A percentile compares a stretch with the other conserved stretches of the same genome.
Evolutionary conservation across 2,329 filamentous ascomycete genomes (phyloP).

Genomic region (Hortaea werneckii): DNA sequence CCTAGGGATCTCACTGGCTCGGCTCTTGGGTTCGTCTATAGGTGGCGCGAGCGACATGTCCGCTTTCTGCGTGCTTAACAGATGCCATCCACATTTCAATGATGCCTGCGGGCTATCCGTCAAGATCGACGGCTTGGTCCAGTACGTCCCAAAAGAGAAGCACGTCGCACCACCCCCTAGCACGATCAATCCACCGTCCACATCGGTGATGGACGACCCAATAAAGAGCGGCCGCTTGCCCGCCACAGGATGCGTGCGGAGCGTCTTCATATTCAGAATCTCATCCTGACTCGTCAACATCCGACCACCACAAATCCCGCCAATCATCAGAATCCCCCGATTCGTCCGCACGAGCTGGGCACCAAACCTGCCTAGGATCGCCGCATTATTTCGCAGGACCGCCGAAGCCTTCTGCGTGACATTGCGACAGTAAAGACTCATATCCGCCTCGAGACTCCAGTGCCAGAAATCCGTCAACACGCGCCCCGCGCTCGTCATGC

Average conservation of each 20-base stretch:
- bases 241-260: constrained; percentile 19
- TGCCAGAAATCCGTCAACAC: constrained; percentile 53
- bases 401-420: constrained; percentile 15
- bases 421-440: constrained; percentile 29
- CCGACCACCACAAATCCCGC: constrained; percentile 39
- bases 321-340: constrained; percentile 40
- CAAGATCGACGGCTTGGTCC: constrained; percentile 52
- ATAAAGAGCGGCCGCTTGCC: constrained; percentile 56
- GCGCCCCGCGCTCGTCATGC: constrained; percentile 55
- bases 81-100: constrained; percentile 16
- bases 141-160: constrained; percentile 82
- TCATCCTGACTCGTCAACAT: constrained; percentile 43
- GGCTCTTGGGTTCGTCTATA: background rate
- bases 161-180: constrained; percentile 76
- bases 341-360: constrained; percentile 40
- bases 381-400: constrained; percentile 17
- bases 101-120: constrained; percentile 15
- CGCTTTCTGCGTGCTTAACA: constrained; percentile 15
- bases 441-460: constrained; percentile 42
- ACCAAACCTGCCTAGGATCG: constrained; percentile 37
- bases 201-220: constrained; percentile 50
- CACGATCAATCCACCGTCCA: constrained; percentile 46
- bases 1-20: background rate
- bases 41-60: constrained; percentile 2
- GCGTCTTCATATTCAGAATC: constrained; percentile 34